phyloP scores from a whole-genome alignment of 2,329 filamentous ascomycete species.

The Fonsecaea pedrosoi region DNA sequence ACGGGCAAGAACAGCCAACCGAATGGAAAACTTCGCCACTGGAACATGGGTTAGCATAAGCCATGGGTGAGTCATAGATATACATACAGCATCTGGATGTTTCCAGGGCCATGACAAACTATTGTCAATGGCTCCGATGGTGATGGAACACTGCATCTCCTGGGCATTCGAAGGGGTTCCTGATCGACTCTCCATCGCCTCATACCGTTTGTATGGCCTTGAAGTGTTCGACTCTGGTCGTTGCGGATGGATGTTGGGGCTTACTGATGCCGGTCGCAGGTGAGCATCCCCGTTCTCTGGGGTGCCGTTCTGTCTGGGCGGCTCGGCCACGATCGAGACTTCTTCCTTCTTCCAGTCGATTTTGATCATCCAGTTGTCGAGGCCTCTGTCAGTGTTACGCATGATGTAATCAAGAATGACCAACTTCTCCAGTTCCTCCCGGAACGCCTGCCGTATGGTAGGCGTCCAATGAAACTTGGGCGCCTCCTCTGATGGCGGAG shows the following conservation, averaged over 20 bases:
- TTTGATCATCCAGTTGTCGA: conserved; percentile 99
- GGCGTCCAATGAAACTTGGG: conserved; percentile 83
- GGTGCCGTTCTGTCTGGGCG: conserved; percentile 68
- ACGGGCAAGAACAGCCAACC: conserved; percentile 98
- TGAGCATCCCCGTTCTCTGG: conserved; percentile 59
- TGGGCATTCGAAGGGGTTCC: conserved; percentile 57
- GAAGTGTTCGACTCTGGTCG: conserved; percentile 43
- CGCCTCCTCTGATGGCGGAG: conserved; percentile 51
- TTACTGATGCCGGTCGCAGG: conserved; percentile 68
- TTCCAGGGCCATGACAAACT: conserved; percentile 99
- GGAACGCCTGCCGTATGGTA: conserved; percentile 83
- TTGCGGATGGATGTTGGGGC: conserved; percentile 44
- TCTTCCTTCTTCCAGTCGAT: conserved; percentile 84
- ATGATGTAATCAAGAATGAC: conserved; percentile 99
- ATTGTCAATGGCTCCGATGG: conserved; percentile 93
- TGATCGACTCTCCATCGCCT: conserved; percentile 76
- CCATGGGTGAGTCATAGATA: neutral
- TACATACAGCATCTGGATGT: conserved; percentile 82
- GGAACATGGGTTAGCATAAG: conserved; percentile 14
- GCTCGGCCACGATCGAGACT: conserved; percentile 85
- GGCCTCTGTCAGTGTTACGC: conserved; percentile 94
- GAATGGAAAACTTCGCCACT: conserved; percentile 89
- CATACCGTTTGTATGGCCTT: conserved; percentile 74
- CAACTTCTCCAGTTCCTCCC: conserved; percentile 94
- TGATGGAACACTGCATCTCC: conserved; percentile 46